A percentile compares a stretch with the other conserved stretches of the same genome.
Evolutionary conservation across 148 eudicot species (phyloP).

Genomic region (Rhododendron williamsianum): DNA sequence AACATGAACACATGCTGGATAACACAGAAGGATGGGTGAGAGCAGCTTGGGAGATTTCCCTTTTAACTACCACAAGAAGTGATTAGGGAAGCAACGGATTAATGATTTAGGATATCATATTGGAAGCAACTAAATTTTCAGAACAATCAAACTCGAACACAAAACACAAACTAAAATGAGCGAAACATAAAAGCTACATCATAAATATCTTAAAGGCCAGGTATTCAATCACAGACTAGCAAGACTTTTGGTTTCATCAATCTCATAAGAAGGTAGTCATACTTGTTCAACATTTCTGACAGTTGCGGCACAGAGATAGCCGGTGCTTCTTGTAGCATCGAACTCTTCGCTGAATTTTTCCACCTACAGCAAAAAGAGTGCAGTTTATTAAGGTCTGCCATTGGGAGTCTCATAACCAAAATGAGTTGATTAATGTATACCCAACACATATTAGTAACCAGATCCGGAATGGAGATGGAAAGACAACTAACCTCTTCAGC

Average conservation of each 20-base stretch:
- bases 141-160: neutral
- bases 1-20: neutral
- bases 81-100: neutral
- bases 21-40: neutral
- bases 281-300: conserved; percentile 81
- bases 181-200: neutral
- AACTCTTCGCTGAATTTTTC: conserved; percentile 50
- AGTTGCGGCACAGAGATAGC: conserved; percentile 88
- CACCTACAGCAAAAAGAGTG: conserved; percentile 34
- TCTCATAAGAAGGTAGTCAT: conserved; percentile 5
- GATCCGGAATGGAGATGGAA: neutral
- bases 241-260: neutral
- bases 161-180: neutral
- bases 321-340: conserved; percentile 92
- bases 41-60: neutral
- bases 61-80: neutral
- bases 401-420: neutral
- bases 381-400: neutral
- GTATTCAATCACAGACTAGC: neutral
- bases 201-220: neutral
- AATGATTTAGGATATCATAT: neutral
- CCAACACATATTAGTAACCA: neutral
- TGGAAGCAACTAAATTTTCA: neutral
- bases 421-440: neutral
- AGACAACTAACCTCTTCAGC: conserved; percentile 57